phyloP scores from a whole-genome alignment of 768 basidiomycete species.

The Tubosaeta sp. region DNA sequence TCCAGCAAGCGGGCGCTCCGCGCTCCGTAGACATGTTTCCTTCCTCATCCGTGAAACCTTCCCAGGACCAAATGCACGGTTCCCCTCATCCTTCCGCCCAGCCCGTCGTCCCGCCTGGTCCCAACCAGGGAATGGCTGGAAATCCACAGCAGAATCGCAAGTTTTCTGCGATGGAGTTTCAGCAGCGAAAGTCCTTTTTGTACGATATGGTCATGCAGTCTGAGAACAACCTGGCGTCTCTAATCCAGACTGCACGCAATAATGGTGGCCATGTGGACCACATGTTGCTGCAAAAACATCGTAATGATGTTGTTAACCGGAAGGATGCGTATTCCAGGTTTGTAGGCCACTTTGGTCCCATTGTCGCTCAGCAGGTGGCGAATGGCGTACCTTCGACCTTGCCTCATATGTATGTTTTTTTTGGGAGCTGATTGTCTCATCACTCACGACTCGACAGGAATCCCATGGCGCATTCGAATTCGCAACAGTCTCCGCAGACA shows the following conservation, averaged over 20 bases:
- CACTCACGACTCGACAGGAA: constrained; percentile 15
- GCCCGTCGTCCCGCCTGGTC: constrained; percentile 15
- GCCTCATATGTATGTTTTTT: constrained; percentile 33
- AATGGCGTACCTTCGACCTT: constrained; percentile 21
- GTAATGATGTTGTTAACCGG: constrained; percentile 23
- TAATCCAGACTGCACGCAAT: constrained; percentile 9
- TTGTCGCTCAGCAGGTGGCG: constrained; percentile 23
- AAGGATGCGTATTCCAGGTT: constrained; percentile 41
- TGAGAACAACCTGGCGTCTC: constrained; percentile 9
- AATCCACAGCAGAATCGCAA: constrained; percentile 18
- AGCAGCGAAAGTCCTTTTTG: constrained; percentile 19
- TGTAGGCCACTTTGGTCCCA: constrained; percentile 24
- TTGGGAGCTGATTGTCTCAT: not conserved
- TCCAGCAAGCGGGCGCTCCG: constrained; percentile 33
- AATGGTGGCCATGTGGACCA: constrained; percentile 15
- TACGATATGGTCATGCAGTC: constrained; percentile 5
- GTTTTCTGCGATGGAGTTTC: constrained; percentile 19
- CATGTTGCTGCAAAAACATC: constrained; percentile 13
- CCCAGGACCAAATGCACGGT: constrained; percentile 43
- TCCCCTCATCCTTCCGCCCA: constrained; percentile 40
- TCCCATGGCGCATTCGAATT: constrained; percentile 11
- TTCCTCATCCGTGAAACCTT: constrained; percentile 38
- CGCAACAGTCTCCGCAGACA: constrained; percentile 18
- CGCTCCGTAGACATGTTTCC: constrained; percentile 45
- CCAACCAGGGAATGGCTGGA: constrained; percentile 23